Conservation (phyloP, 805 yeast species). For the Yamadazyma nakazawae region DNA sequence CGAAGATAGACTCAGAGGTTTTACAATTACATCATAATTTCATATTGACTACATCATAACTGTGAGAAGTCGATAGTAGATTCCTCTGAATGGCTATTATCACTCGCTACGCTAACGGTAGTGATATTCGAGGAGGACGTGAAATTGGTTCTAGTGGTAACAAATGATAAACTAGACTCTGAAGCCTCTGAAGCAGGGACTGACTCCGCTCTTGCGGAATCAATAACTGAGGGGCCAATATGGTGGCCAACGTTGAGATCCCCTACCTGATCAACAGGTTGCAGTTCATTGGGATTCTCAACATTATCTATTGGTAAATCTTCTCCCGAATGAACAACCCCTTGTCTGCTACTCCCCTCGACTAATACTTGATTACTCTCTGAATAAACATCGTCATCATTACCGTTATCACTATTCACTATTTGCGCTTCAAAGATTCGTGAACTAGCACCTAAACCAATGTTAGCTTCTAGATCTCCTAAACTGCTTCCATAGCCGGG, state of each 20-base stretch:
- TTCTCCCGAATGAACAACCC: background rate
- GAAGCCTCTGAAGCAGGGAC: slow-evolving; percentile 1
- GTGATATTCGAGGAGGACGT: background rate
- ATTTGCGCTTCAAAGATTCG: background rate
- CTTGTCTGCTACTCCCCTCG: background rate
- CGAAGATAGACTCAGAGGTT: background rate
- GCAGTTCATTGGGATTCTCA: background rate
- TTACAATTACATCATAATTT: background rate
- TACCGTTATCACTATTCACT: background rate
- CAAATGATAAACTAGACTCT: background rate
- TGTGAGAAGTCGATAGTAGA: slow-evolving; percentile 1
- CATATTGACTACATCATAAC: background rate
- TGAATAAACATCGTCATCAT: slow-evolving; percentile 11
- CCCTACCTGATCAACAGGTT: background rate
- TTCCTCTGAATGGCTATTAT: background rate
- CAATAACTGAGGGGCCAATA: background rate
- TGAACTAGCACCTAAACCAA: background rate
- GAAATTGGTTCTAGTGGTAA: slow-evolving; percentile 1
- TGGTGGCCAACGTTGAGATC: background rate
- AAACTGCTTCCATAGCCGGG: slow-evolving; percentile 22
- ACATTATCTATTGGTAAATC: background rate
- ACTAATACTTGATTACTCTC: background rate
- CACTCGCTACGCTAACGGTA: background rate
- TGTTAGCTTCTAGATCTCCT: slow-evolving; percentile 6
- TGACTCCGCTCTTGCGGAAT: background rate